Conservation (phyloP, 768 basidiomycete genomes). For the Wakefieldia striispora region DNA sequence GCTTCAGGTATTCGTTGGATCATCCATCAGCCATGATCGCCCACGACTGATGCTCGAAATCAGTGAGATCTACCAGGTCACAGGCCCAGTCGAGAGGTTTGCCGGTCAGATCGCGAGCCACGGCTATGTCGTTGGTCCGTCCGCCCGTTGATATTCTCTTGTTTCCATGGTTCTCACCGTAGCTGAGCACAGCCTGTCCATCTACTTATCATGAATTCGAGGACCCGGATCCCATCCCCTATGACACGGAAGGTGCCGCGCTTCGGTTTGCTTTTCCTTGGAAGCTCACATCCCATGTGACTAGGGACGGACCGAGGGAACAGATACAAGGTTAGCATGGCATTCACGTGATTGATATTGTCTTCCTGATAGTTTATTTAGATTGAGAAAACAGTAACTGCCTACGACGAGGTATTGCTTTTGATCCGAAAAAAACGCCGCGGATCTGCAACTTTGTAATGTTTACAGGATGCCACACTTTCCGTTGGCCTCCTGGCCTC, state of each 20-base stretch:
- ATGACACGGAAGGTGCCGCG: slow-evolving; percentile 74
- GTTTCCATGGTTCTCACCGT: neutral
- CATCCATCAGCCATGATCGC: neutral
- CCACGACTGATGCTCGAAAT: neutral
- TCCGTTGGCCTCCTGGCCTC: slow-evolving; percentile 72
- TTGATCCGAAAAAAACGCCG: neutral
- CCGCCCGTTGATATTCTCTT: neutral
- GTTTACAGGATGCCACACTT: slow-evolving; percentile 68
- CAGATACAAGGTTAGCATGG: slow-evolving; percentile 66
- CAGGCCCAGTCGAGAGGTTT: slow-evolving; percentile 94
- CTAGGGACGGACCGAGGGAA: slow-evolving; percentile 89
- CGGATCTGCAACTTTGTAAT: slow-evolving; percentile 2
- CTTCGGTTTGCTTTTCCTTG: neutral
- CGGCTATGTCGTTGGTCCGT: slow-evolving; percentile 77
- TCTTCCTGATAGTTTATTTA: slow-evolving; percentile 30
- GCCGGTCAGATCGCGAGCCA: slow-evolving; percentile 86
- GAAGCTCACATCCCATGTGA: neutral
- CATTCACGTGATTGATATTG: neutral
- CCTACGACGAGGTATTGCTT: slow-evolving; percentile 76
- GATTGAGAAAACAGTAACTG: slow-evolving; percentile 85
- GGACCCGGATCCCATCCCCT: slow-evolving; percentile 83
- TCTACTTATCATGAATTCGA: slow-evolving; percentile 92
- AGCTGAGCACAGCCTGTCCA: slow-evolving; percentile 58
- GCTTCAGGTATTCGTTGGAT: slow-evolving; percentile 59
- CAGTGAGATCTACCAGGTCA: slow-evolving; percentile 95